Percentiles rank a stretch among this genome's conserved stretches.
phyloP scores from a whole-genome alignment of 2,329 filamentous ascomycete genomes.

The Fusarium avenaceum region DNA sequence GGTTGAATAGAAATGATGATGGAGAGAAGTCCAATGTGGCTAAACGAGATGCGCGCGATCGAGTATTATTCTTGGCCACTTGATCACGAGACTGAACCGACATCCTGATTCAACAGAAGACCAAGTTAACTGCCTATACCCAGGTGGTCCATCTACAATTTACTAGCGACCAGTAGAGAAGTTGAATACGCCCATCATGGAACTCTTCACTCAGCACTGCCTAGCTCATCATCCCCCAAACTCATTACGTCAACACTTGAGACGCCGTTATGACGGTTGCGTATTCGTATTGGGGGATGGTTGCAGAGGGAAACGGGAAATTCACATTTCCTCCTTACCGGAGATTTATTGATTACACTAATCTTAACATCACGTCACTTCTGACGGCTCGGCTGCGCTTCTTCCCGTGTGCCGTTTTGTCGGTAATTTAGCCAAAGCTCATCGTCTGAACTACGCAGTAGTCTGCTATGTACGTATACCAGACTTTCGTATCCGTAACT shows the following conservation, averaged over 20 bases:
- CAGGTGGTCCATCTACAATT: neutral
- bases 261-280: slow-evolving; percentile 17
- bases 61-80: slow-evolving; percentile 1
- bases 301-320: neutral
- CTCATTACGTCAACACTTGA: slow-evolving; percentile 42
- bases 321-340: neutral
- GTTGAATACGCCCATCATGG: slow-evolving; percentile 35
- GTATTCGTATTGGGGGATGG: slow-evolving; percentile 21
- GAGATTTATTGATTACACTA: slow-evolving; percentile 9
- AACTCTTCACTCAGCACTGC: slow-evolving; percentile 9
- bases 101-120: slow-evolving; percentile 4
- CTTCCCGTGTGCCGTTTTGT: slow-evolving; percentile 12
- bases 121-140: neutral
- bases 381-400: slow-evolving; percentile 1
- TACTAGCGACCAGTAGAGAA: slow-evolving; percentile 1
- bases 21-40: neutral
- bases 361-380: slow-evolving; percentile 34
- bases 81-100: slow-evolving; percentile 30
- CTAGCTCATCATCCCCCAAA: slow-evolving; percentile 28
- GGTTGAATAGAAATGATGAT: slow-evolving; percentile 2
- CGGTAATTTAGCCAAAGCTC: neutral
- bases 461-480: too few relatives aligned
- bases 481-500: slow-evolving; percentile 23
- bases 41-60: neutral
- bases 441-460: too few relatives aligned